Evolutionary conservation across 2,329 filamentous ascomycete genomes (phyloP).

Genomic region (Aspergillus tanneri): DNA sequence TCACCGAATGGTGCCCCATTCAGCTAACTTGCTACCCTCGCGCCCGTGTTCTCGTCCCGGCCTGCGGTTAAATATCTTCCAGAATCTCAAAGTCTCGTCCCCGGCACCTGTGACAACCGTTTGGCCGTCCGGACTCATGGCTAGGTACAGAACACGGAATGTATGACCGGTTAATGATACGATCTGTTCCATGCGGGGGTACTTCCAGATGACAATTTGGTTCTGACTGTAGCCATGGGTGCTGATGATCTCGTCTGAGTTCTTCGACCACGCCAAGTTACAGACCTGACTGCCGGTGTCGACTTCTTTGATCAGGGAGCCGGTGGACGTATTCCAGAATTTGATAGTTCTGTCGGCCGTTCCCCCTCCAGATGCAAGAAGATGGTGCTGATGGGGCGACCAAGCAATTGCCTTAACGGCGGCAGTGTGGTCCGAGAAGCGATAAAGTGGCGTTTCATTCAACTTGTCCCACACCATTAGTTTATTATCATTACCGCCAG

Average conservation of each 20-base stretch:
- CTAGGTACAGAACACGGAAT: slow-evolving; percentile 90
- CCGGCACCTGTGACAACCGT: slow-evolving; percentile 94
- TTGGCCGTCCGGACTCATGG: slow-evolving; percentile 94
- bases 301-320: slow-evolving; percentile 76
- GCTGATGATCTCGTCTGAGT: slow-evolving; percentile 94
- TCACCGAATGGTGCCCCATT: slow-evolving; percentile 78
- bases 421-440: slow-evolving; percentile 91
- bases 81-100: slow-evolving; percentile 93
- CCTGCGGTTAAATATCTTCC: slow-evolving; percentile 89
- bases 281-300: slow-evolving; percentile 99
- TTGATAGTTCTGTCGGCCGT: slow-evolving; percentile 96
- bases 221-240: slow-evolving; percentile 98
- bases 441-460: slow-evolving; percentile 86
- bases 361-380: slow-evolving; percentile 92
- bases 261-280: slow-evolving; percentile 95
- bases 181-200: slow-evolving; percentile 96
- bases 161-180: slow-evolving; percentile 94
- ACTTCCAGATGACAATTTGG: slow-evolving; percentile 99
- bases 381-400: slow-evolving; percentile 91
- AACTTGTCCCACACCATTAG: slow-evolving; percentile 98
- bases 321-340: slow-evolving; percentile 94
- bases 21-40: slow-evolving; percentile 64
- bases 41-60: slow-evolving; percentile 68
- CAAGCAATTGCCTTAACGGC: slow-evolving; percentile 97
- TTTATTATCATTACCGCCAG: slow-evolving; percentile 97